Percentiles rank a stretch among this genome's conserved stretches.
These are phyloP conservation scores for Pugionium cornutum DNA, from an alignment of 345 rosid genomes.

Conservation along the genomic window DNA sequence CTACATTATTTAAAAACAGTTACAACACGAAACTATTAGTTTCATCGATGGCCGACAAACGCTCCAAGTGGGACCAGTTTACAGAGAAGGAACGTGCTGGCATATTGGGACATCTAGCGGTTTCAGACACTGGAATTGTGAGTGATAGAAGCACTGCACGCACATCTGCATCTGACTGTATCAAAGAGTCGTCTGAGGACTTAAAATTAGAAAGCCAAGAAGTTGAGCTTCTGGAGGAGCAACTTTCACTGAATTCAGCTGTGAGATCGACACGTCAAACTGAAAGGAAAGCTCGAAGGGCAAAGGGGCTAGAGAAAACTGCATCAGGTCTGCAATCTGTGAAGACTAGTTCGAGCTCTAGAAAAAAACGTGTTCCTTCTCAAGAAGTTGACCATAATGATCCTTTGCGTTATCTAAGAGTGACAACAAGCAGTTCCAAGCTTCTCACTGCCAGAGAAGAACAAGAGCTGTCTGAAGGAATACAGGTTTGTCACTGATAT, in stretches of 20 bases:
- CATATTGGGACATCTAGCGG: slow-evolving; percentile 49
- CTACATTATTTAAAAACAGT: slow-evolving; percentile 51
- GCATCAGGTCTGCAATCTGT: slow-evolving; percentile 53
- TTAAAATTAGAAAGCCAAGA: slow-evolving; percentile 57
- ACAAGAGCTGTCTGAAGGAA: slow-evolving; percentile 69
- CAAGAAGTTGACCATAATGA: slow-evolving; percentile 74
- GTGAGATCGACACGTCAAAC: slow-evolving; percentile 77
- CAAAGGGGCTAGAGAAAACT: slow-evolving; percentile 67
- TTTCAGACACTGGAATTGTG: slow-evolving; percentile 43
- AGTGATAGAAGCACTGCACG: slow-evolving; percentile 35
- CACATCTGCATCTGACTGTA: slow-evolving; percentile 31
- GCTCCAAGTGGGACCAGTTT: slow-evolving; percentile 51
- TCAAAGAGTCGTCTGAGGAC: slow-evolving; percentile 46
- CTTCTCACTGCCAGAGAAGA: slow-evolving; percentile 92
- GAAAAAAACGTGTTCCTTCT: slow-evolving; percentile 58
- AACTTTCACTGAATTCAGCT: slow-evolving; percentile 53
- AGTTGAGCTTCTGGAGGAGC: slow-evolving; percentile 55
- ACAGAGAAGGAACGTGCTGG: slow-evolving; percentile 60
- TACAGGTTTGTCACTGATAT: slow-evolving; percentile 64
- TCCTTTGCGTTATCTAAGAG: slow-evolving; percentile 76
- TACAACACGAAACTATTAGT: slow-evolving; percentile 34
- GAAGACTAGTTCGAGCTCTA: slow-evolving; percentile 52
- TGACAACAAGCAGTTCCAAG: slow-evolving; percentile 62
- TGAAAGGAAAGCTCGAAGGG: slow-evolving; percentile 76
- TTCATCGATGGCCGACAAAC: slow-evolving; percentile 39